Base-by-base conservation (phyloP, 495 filamentous ascomycete species). In the Thozetella sp. region DNA sequence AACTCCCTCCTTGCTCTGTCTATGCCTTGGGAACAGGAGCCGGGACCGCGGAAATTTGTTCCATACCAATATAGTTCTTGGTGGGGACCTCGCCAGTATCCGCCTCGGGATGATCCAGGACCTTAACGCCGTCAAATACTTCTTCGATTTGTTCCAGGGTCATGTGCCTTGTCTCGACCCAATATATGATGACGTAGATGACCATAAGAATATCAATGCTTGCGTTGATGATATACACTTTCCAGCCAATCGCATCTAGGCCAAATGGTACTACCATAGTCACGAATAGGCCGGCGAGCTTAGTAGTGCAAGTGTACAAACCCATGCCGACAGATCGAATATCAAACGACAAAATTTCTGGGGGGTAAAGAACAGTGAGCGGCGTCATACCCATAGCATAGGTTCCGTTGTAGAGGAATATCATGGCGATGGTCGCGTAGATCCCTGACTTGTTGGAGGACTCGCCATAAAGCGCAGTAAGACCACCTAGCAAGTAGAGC, bases 321-420 rank as follows among this genome's bases (percentile, higher is more conserved):
- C 51, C 51, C 51, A 53, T 53, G 25, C 51, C 51, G 17, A 53
- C 51, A 15, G n/a, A 17, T 53, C 51, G 20, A 25, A 53, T 53
- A 22, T 53, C 51, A 25, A 53, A 53, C 17, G 51, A 53, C 17
- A 53, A 25, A 23, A 53, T 25, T 53, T 53, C 51, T 17, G 51
- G 51, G 2, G 51, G 51, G 22, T 53, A 53, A 15, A 53, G 22
- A 4, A 53, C 51, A 15, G 51, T 53, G 20, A 53, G 51, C 51
- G 51, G 51, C 51, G 51, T 53, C n/a, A 53, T 53, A 22, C 51
- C 51, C 51, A 17, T 22, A 25, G 20, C 25, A 22, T 53, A 53
- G 22, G 51, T 22, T 2, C n/a, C 51, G 15, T 53, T 53, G 25
- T 53, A 53, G 22, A 53, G 25, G 51, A 53, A 53, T 53, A 53